Conservation (phyloP, 2,329 filamentous ascomycete genomes). For the Plenodomus lindquistii region DNA sequence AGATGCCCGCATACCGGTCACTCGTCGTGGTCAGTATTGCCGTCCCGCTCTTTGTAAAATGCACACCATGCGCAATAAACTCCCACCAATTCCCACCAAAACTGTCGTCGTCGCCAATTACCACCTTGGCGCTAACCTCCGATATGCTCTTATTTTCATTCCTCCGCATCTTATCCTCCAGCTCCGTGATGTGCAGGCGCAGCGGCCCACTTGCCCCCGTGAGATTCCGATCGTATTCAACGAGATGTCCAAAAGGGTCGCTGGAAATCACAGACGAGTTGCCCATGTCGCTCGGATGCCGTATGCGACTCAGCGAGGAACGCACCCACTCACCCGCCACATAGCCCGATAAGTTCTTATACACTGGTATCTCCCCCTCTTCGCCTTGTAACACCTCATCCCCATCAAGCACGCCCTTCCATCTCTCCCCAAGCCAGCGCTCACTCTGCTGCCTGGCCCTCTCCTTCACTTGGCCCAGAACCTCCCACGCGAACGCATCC, state of each 20-base stretch:
- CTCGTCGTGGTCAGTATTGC: constrained; percentile 86
- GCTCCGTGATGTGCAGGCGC: constrained; percentile 67
- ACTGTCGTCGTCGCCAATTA: constrained; percentile 71
- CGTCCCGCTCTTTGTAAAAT: constrained; percentile 80
- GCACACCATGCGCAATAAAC: constrained; percentile 78
- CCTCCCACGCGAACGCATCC: constrained; percentile 78
- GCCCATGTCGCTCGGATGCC: constrained; percentile 53
- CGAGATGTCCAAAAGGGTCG: constrained; percentile 65
- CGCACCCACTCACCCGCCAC: constrained; percentile 77
- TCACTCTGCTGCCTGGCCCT: constrained; percentile 63
- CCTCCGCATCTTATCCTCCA: constrained; percentile 42
- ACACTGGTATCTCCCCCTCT: constrained; percentile 59
- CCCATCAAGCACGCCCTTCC: constrained; percentile 23
- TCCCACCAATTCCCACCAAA: constrained; percentile 74
- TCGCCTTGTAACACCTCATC: constrained; percentile 44
- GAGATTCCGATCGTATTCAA: constrained; percentile 76
- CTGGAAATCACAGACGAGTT: constrained; percentile 63
- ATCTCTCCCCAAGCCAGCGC: constrained; percentile 43
- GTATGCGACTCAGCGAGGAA: constrained; percentile 52
- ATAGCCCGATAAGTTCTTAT: constrained; percentile 77
- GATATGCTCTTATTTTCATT: constrained; percentile 56
- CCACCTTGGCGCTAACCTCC: constrained; percentile 70
- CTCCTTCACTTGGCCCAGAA: constrained; percentile 68
- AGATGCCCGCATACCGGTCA: constrained; percentile 84
- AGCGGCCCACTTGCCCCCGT: constrained; percentile 71